These are phyloP conservation scores for Psilocybe azurescens DNA, from an alignment of 768 basidiomycete genomes.

Conservation along the genomic window DNA sequence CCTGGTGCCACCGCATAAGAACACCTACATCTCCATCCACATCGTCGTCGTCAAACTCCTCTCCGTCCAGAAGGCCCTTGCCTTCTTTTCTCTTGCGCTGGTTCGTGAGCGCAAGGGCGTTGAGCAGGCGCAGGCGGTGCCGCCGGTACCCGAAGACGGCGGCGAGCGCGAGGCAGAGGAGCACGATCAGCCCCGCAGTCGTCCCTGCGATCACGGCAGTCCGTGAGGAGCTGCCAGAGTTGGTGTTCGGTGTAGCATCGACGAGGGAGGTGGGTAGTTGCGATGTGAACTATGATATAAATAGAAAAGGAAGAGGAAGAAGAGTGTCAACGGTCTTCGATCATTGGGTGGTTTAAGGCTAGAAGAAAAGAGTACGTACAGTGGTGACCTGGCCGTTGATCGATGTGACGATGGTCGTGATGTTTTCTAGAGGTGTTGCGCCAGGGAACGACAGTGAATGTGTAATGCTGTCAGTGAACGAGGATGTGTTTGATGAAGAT, in stretches of 20 bases:
- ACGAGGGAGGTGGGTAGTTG: conserved; percentile 37
- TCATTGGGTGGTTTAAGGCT: neutral
- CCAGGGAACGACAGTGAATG: neutral
- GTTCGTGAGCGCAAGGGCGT: conserved; percentile 29
- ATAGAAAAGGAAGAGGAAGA: no score
- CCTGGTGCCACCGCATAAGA: conserved; percentile 13
- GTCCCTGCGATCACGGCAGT: conserved; percentile 48
- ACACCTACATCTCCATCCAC: no score
- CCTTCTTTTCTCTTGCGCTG: conserved; percentile 27
- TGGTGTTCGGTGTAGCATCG: conserved; percentile 18
- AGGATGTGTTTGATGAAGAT: neutral
- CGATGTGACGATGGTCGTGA: conserved; percentile 21
- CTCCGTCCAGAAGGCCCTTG: conserved; percentile 38
- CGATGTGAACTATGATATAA: conserved; percentile 24
- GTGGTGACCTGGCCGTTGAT: conserved; percentile 22
- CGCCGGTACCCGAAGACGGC: conserved; percentile 43
- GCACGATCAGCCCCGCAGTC: conserved; percentile 40
- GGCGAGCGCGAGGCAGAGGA: conserved; percentile 41
- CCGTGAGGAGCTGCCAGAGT: conserved; percentile 25
- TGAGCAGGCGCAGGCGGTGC: conserved; percentile 40
- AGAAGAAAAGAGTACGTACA: conserved; percentile 17
- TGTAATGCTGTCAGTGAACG: neutral
- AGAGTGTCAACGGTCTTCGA: no score
- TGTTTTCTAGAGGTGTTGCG: conserved; percentile 5
- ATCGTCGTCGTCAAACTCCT: conserved; percentile 42